Base-by-base conservation (phyloP, 352 stramenopile genomes). In the Thraustotheca clavata region DNA sequence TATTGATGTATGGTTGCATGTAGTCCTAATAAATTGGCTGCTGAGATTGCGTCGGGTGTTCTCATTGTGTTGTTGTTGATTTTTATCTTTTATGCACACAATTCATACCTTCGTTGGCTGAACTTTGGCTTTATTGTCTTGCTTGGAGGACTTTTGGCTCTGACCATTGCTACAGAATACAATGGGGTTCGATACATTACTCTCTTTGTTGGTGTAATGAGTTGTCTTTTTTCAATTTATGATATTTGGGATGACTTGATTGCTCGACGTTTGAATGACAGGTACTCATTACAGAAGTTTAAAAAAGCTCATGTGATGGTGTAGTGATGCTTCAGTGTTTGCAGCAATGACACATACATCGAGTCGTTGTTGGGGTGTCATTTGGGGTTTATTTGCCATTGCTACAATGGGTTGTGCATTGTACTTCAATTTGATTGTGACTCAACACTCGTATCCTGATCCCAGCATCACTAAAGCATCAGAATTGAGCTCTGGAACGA, bases 181-280 rank as follows among this genome's bases (percentile, higher is more conserved):
- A 67, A 92, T 39, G 75, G 78, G 8, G 70, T 94, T 43, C 82
- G 84, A 61, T 96, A 91, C 71, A 73, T 93, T 67, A 88, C 84
- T 59, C 83, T 96, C 54, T 92, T 96, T 54, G 61, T 96, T 18
- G 87, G 87, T 38, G 85, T 93, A 75, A 96, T 96, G 87, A 94
- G 83, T 76, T 92, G 87, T 59, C 79, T 93, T 59, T 96, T 94
- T 69, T 92, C 85, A 26, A 85, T 96, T 62, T 96, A 96, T 68
- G 87, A 96, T 69, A 94, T 94, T 49, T 94, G 82, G 76, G 87
- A 96, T 71, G 87, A 96, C 65, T 80, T 96, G 68, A 94, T 96
- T 73, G 89, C 82, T 36, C 83, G 87, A 22, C 80, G 87, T 35
- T 76, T 94, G 18, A 91, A 94, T 66, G 83, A 91, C 48, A 94